Conservation (phyloP, 164 flowering plant species). For the Dillenia suffruticosa region DNA sequence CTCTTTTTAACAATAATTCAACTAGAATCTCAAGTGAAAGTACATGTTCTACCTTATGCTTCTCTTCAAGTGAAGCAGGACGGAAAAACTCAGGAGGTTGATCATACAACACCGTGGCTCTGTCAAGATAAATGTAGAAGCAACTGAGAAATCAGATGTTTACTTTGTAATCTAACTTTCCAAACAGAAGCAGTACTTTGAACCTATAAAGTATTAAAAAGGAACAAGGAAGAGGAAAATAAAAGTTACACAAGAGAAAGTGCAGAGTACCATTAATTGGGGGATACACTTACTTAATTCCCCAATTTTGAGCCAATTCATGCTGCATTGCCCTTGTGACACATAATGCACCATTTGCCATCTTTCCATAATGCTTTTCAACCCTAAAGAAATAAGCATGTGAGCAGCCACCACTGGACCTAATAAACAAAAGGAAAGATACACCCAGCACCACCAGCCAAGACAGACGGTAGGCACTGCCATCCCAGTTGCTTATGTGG, state of each 20-base stretch:
- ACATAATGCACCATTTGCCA: constrained; percentile 85
- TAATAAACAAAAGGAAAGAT: no score
- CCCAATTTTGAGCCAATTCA: constrained; percentile 95
- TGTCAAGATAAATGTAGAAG: constrained; percentile 20
- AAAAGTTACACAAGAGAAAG: no score
- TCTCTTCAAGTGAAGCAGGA: constrained; percentile 72
- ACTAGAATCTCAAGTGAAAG: background rate
- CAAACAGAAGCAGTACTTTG: background rate
- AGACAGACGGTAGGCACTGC: no score
- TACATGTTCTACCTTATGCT: constrained; percentile 57
- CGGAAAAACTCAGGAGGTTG: constrained; percentile 95
- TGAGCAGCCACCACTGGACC: no score
- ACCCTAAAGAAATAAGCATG: constrained; percentile 37
- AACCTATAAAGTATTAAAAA: background rate
- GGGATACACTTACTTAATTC: constrained; percentile 55
- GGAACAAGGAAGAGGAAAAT: no score
- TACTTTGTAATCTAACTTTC: background rate
- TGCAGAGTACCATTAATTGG: no score
- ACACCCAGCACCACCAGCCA: no score
- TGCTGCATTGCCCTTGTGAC: constrained; percentile 97
- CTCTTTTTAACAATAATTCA: background rate
- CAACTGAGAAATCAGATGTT: background rate
- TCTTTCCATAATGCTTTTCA: constrained; percentile 79
- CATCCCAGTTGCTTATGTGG: no score
- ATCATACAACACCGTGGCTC: constrained; percentile 91